A percentile compares a stretch with the other conserved stretches of the same genome.
Conservation (phyloP, 2,329 filamentous ascomycete genomes). For the Apiospora pterosperma region DNA sequence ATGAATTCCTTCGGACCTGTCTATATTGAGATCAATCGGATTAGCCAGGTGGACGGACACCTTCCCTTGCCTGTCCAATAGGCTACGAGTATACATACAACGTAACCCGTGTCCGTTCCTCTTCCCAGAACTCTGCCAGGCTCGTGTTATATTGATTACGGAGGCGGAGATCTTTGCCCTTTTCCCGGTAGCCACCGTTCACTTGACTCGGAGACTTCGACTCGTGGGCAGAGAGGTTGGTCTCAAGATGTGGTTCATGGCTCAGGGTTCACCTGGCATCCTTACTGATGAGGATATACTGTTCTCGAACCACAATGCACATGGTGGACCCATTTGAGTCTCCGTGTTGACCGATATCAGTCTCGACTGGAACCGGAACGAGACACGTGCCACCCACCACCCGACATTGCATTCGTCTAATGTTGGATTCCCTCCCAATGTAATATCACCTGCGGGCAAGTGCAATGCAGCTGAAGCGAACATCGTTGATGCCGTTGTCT, state of each 20-base stretch:
- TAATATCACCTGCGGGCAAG: slow-evolving; percentile 24
- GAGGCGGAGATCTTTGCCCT: not conserved
- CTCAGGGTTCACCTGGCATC: too few species aligned
- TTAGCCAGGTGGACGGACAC: not conserved
- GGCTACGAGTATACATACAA: not conserved
- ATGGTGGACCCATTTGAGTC: not conserved
- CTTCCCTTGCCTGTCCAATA: not conserved
- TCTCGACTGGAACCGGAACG: not conserved
- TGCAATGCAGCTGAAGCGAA: slow-evolving; percentile 36
- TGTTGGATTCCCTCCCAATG: too few species aligned
- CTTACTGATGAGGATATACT: too few species aligned
- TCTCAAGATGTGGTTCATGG: not conserved
- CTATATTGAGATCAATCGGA: not conserved
- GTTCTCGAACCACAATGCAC: not conserved
- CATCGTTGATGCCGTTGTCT: slow-evolving; percentile 26
- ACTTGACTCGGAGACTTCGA: not conserved
- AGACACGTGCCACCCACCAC: not conserved
- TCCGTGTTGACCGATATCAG: not conserved
- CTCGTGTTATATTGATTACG: not conserved
- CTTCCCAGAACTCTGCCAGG: not conserved
- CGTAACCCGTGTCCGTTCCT: not conserved
- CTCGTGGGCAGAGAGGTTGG: not conserved
- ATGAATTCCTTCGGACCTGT: not conserved
- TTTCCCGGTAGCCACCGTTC: not conserved
- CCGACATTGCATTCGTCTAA: not conserved